These are phyloP conservation scores for Euryodendron excelsum DNA, from an alignment of 148 eudicot species.

Conservation along the genomic window DNA sequence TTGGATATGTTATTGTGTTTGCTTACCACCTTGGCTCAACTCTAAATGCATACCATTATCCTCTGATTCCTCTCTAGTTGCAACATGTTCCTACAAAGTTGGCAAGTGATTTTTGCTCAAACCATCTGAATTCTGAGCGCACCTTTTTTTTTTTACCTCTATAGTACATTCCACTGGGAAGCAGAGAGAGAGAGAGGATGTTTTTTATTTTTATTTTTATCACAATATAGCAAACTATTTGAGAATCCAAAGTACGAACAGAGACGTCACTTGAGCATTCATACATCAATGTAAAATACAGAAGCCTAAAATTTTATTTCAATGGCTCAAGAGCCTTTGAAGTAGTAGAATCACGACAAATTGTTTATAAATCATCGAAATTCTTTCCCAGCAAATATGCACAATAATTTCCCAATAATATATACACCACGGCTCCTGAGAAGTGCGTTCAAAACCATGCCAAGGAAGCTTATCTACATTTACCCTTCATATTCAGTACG, in stretches of 20 bases:
- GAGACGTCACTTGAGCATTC: background rate
- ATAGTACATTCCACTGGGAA: too few species aligned
- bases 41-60: too few species aligned
- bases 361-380: background rate
- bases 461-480: conserved; percentile 29
- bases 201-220: too few species aligned
- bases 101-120: too few species aligned
- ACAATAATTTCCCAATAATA: background rate
- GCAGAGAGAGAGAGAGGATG: too few species aligned
- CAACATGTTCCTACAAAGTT: too few species aligned
- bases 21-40: too few species aligned
- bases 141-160: too few species aligned
- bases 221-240: background rate
- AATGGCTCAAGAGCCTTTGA: background rate
- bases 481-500: conserved; percentile 6
- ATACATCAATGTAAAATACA: background rate
- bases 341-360: background rate
- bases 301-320: background rate
- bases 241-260: background rate
- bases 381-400: background rate
- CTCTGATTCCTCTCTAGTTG: too few species aligned
- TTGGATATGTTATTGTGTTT: too few species aligned
- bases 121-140: too few species aligned
- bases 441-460: conserved; percentile 17
- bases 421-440: conserved; percentile 9